Evolutionary conservation across 305 asterid genomes (phyloP), one percentile per base, ranked within the genome.

Genomic region (Andrographis paniculata): DNA sequence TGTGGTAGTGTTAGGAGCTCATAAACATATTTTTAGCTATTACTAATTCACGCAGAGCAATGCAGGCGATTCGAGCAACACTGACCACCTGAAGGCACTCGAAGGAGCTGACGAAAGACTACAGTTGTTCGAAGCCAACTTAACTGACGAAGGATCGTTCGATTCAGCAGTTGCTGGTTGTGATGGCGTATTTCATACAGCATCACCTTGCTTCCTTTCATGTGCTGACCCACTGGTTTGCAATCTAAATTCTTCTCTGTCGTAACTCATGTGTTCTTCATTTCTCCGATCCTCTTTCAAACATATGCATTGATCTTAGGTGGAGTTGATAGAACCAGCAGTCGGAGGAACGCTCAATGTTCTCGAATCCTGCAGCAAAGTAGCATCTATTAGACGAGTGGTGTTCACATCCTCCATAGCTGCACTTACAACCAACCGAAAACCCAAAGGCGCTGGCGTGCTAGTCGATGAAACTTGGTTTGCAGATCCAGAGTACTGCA

Each of bases 31-130:
- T n/a, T n/a, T n/a, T n/a, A n/a, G n/a, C n/a, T n/a, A n/a, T n/a
- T n/a, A n/a, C n/a, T 4, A 27, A 4, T 4, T 4, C 4, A 27
- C 9, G 4, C 31, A 4, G 31, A 4, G 31, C 9, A 27, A 27
- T 17, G 0, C 67, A 72, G 79, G 50, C 20, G 69, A 72, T 35
- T 59, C 59, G 3, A 61, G 36, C 20, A 64, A 72, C 53, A 65
- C 66, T 10, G 70, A 20, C 5, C 82, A 74, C 55, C 45, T 74
- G 39, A 58, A 6, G 38, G 50, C 68, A 13, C 66, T 74, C 1
- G 66, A 74, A 52, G 82, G 82, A 45, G 82, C 78, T 6, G 37
- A 40, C 3, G 68, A 74, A 24, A 64, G 78, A n/a, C 6, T 74
- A 56, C 66, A 44, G 9, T 35, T 74, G 35, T 52, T 37, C 20